phyloP scores from a whole-genome alignment of 2,329 filamentous ascomycete species.

The Sporothrix sp. region DNA sequence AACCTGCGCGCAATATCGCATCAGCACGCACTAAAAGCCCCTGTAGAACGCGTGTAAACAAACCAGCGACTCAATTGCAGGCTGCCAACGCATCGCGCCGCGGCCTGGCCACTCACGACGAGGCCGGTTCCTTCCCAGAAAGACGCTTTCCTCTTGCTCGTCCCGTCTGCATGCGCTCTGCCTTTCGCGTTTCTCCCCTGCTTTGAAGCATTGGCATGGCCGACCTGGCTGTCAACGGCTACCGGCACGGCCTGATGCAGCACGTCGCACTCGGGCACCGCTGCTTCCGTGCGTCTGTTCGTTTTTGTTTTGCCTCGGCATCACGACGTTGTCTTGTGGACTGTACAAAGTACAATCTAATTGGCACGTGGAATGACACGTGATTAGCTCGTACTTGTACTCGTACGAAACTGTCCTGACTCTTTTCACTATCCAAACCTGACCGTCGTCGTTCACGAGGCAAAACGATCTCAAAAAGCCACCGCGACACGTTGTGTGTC shows the following conservation, averaged over 20 bases:
- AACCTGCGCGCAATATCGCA: slow-evolving; percentile 1
- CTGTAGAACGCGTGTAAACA: not conserved
- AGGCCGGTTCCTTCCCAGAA: not conserved
- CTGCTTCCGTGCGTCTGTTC: not conserved
- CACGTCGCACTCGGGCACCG: not conserved
- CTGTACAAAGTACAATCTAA: not conserved
- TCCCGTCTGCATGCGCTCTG: no score
- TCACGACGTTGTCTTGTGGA: slow-evolving; percentile 4
- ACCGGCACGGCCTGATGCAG: not conserved
- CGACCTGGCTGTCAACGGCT: no score
- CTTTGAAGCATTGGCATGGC: no score
- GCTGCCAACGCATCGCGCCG: slow-evolving; percentile 1
- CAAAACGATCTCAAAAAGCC: no score
- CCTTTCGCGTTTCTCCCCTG: no score
- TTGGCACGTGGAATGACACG: not conserved
- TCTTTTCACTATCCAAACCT: no score
- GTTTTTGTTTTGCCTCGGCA: slow-evolving; percentile 2
- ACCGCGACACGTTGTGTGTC: no score
- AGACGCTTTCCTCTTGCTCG: no score
- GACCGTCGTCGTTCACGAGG: no score
- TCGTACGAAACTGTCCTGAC: not conserved
- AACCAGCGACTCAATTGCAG: not conserved
- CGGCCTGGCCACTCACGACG: not conserved
- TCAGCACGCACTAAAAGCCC: not conserved
- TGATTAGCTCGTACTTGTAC: not conserved